Percentiles rank a stretch among this genome's conserved stretches.
Conservation (phyloP, 495 filamentous ascomycete genomes). For the Cairneyella variabilis region DNA sequence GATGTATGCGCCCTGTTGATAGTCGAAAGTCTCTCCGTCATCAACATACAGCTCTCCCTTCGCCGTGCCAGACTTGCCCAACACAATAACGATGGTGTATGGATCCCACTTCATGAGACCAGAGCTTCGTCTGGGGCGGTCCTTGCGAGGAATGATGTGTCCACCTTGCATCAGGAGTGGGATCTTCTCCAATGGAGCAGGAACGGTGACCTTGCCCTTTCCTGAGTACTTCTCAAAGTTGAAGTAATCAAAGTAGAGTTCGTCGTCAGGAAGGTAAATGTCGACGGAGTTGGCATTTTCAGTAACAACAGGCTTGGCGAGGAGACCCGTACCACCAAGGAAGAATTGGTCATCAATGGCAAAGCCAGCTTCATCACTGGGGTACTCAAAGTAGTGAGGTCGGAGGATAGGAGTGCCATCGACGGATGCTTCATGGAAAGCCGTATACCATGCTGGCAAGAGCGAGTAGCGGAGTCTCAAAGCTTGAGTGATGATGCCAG, state of each 20-base stretch:
- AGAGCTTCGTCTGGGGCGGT: conserved; percentile 77
- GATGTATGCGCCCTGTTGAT: conserved; percentile 78
- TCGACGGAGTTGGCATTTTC: conserved; percentile 68
- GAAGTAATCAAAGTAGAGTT: conserved; percentile 93
- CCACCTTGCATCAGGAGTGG: conserved; percentile 89
- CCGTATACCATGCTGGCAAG: conserved; percentile 93
- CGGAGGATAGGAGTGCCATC: conserved; percentile 84
- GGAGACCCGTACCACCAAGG: conserved; percentile 76
- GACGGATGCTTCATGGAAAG: conserved; percentile 82
- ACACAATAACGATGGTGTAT: conserved; percentile 80
- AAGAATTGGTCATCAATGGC: conserved; percentile 92
- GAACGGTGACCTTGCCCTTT: conserved; percentile 62
- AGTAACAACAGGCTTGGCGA: conserved; percentile 80
- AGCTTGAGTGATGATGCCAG: conserved; percentile 78
- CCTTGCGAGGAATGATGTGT: conserved; percentile 85
- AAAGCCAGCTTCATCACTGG: conserved; percentile 80
- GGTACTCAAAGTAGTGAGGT: conserved; percentile 89
- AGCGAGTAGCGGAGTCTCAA: conserved; percentile 85
- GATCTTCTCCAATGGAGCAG: conserved; percentile 77
- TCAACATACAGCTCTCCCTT: conserved; percentile 85
- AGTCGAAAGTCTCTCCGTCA: conserved; percentile 91
- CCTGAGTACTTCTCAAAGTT: conserved; percentile 72
- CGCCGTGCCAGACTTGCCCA: conserved; percentile 67
- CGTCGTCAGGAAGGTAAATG: conserved; percentile 81
- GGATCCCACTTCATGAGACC: conserved; percentile 92